Conservation (phyloP, 169 alveolate species). For the Hammondia hammondi region DNA sequence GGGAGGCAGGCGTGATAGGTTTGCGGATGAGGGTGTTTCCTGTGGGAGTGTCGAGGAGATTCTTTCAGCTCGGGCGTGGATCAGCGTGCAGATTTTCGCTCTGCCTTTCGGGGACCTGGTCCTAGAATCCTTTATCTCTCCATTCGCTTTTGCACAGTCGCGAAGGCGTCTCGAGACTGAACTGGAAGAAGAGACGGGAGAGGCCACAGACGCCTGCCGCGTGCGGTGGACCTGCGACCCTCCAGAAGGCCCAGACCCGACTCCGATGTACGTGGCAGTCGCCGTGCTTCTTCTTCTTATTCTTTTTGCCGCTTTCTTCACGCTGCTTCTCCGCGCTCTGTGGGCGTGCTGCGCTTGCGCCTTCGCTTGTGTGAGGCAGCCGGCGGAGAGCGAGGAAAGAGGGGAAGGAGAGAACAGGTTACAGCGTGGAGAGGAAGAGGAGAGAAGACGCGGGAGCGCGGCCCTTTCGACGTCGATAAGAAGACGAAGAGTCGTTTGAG, state of each 20-base stretch:
- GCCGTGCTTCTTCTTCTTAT: background rate
- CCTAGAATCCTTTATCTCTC: background rate
- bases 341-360: background rate
- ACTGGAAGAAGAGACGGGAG: background rate
- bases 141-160: background rate
- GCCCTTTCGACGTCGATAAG: too few relatives aligned
- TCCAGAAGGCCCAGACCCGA: background rate
- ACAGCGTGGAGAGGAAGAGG: too few relatives aligned
- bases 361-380: background rate
- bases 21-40: background rate
- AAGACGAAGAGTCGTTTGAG: too few relatives aligned
- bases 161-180: background rate
- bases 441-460: too few relatives aligned
- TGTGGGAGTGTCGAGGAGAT: background rate
- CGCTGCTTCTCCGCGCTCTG: background rate
- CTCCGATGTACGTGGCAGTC: background rate
- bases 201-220: background rate
- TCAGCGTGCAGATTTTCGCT: background rate
- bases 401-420: too few relatives aligned
- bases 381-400: background rate
- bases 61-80: slow-evolving; percentile 2
- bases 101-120: slow-evolving; percentile 37
- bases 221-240: background rate
- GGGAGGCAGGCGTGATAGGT: background rate
- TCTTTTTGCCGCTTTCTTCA: background rate